Evolutionary conservation across 495 filamentous ascomycete species (phyloP).

Genomic region (Podospora pseudoanserina): DNA sequence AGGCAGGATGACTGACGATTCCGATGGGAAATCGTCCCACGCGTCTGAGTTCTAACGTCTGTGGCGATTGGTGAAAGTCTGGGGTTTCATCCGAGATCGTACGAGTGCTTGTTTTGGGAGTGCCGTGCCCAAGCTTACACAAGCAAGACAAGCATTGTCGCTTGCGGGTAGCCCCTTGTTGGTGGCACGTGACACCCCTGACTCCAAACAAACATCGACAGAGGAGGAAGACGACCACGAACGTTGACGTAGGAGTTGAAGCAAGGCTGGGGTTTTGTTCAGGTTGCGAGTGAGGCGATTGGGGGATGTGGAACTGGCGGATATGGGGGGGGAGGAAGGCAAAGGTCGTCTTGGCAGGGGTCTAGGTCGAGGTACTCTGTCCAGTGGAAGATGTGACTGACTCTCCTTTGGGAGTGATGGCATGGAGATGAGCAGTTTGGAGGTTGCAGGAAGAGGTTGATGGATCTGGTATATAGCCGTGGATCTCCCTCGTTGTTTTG

Average conservation of each 20-base stretch:
- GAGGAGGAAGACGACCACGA: neutral
- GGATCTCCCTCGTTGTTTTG: neutral
- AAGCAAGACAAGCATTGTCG: slow-evolving; percentile 6
- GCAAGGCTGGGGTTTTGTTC: neutral
- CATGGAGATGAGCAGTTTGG: neutral
- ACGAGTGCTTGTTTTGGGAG: slow-evolving; percentile 20
- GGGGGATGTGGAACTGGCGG: too few species aligned
- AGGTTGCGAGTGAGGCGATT: neutral
- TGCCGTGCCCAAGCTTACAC: neutral
- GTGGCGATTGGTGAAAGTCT: slow-evolving; percentile 11
- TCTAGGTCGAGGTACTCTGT: neutral
- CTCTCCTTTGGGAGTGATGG: neutral
- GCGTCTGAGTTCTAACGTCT: neutral
- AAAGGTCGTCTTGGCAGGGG: neutral
- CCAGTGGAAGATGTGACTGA: neutral
- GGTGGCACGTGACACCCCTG: slow-evolving; percentile 31
- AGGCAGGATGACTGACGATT: slow-evolving; percentile 17
- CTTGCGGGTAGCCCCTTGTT: neutral
- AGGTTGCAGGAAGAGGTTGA: neutral
- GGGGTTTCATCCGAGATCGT: slow-evolving; percentile 20
- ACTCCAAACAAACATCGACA: slow-evolving; percentile 17
- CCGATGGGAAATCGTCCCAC: slow-evolving; percentile 24
- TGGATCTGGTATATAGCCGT: slow-evolving; percentile 7
- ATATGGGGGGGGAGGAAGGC: neutral
- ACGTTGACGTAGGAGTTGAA: neutral